These are phyloP conservation scores for Fragosphaeria purpurea DNA, from an alignment of 2,329 filamentous ascomycete genomes.

Conservation along the genomic window DNA sequence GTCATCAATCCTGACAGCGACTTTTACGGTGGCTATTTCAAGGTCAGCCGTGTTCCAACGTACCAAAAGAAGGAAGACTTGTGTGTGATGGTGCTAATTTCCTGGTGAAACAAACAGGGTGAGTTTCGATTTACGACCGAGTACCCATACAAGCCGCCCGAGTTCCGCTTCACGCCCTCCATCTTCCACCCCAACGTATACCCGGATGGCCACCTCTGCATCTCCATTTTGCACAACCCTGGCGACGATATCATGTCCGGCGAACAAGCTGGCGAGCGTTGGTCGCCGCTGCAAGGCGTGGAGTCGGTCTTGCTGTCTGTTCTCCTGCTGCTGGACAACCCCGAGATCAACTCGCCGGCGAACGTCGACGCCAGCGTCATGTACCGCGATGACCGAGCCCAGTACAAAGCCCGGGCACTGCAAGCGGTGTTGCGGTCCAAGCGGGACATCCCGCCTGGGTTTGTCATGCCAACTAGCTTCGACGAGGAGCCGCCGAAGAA, in stretches of 20 bases:
- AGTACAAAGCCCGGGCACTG: slow-evolving; percentile 61
- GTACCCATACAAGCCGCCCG: slow-evolving; percentile 82
- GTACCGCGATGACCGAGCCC: slow-evolving; percentile 61
- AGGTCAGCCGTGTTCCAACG: slow-evolving; percentile 26
- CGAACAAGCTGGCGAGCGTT: slow-evolving; percentile 80
- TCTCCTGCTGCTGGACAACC: slow-evolving; percentile 82
- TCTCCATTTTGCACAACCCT: slow-evolving; percentile 88
- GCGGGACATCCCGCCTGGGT: slow-evolving; percentile 67
- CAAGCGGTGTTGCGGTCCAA: slow-evolving; percentile 65
- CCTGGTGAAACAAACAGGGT: slow-evolving; percentile 36
- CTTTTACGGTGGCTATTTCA: slow-evolving; percentile 91
- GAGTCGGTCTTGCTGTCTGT: slow-evolving; percentile 93
- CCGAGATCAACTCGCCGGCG: slow-evolving; percentile 85
- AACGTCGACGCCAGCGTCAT: slow-evolving; percentile 89
- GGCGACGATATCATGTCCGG: slow-evolving; percentile 91
- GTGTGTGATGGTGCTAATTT: neutral
- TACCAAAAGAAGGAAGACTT: neutral
- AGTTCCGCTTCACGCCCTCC: slow-evolving; percentile 70
- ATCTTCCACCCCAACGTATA: slow-evolving; percentile 95
- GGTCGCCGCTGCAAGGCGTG: slow-evolving; percentile 87
- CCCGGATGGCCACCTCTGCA: slow-evolving; percentile 80
- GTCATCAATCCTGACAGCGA: slow-evolving; percentile 86
- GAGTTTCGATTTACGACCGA: slow-evolving; percentile 80
- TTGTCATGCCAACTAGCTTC: slow-evolving; percentile 70
- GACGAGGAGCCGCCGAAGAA: slow-evolving; percentile 52